Conservation (phyloP, 2,329 filamentous ascomycete genomes). For the Fusarium compactum region DNA sequence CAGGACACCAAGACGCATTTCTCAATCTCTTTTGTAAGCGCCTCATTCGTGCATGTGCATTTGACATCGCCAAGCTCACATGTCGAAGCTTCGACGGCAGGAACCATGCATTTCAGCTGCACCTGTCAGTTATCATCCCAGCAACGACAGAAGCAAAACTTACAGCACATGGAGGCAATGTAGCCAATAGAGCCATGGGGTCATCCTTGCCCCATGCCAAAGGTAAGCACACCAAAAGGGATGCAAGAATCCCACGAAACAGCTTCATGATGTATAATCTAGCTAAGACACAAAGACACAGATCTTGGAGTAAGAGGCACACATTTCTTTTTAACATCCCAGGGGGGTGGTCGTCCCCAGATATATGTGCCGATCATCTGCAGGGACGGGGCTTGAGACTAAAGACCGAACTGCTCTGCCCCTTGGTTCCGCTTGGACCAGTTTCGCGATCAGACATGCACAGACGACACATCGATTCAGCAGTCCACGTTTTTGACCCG, state of each 20-base stretch:
- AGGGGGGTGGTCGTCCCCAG: not conserved
- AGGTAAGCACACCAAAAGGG: not conserved
- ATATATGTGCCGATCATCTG: conserved; percentile 1
- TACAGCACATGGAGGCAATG: conserved; percentile 51
- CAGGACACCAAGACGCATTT: conserved; percentile 44
- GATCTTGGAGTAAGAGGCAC: not conserved
- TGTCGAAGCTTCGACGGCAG: conserved; percentile 41
- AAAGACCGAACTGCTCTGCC: too few relatives aligned
- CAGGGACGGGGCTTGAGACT: not conserved
- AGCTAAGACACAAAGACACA: not conserved
- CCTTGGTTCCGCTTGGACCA: too few relatives aligned
- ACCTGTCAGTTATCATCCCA: not conserved
- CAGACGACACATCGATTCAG: not conserved
- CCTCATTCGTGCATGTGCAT: conserved; percentile 50
- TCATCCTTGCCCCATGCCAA: conserved; percentile 5
- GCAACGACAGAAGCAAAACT: conserved; percentile 4
- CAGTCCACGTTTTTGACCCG: not conserved
- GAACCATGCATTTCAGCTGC: conserved; percentile 47
- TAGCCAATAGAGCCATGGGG: conserved; percentile 17
- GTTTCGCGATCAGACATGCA: not conserved
- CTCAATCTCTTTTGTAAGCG: conserved; percentile 43
- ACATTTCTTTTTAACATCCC: not conserved
- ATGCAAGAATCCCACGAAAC: not conserved
- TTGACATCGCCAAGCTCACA: conserved; percentile 46
- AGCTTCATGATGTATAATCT: not conserved